Conservation (phyloP, 225 moss, liverwort and hornwort genomes). For the Neckera pumila region DNA sequence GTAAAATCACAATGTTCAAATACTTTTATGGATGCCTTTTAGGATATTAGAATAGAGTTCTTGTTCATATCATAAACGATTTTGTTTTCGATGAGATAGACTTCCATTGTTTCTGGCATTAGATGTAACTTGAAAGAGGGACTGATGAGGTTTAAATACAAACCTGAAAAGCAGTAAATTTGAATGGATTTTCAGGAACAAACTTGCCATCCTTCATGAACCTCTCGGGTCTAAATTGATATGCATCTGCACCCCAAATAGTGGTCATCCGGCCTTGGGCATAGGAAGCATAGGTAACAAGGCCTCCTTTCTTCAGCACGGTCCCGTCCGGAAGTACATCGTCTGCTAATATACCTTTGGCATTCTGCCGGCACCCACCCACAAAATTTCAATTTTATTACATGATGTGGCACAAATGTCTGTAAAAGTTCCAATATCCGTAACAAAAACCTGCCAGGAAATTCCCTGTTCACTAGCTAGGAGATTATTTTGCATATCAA, state of each 20-base stretch:
- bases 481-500: not conserved
- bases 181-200: constrained; percentile 23
- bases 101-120: not conserved
- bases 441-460: not conserved
- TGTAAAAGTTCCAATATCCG: not conserved
- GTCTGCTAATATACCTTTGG: constrained; percentile 10
- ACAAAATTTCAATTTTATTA: too few species aligned
- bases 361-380: not conserved
- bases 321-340: constrained; percentile 36
- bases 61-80: not conserved
- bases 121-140: not conserved
- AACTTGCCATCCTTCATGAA: constrained; percentile 37
- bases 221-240: constrained; percentile 16
- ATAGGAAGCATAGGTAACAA: constrained; percentile 16
- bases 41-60: not conserved
- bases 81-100: not conserved
- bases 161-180: constrained; percentile 44
- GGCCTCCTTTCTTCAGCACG: constrained; percentile 24
- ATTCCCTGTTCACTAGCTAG: not conserved
- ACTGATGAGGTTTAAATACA: not conserved
- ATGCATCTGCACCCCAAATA: constrained; percentile 28
- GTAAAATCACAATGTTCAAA: not conserved
- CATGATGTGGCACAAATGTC: not conserved
- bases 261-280: constrained; percentile 18
- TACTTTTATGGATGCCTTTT: not conserved